phyloP scores from a whole-genome alignment of 78 protist species.

The Dictyostelium discoideum region dicty_2.7 NC_007088.5:119001-119500 shows the following conservation, averaged over 20 bases:
- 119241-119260: not conserved
- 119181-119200: not conserved
- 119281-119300: not conserved
- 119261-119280: not conserved
- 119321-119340: not conserved
- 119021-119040: conserved; percentile 23
- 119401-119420: not conserved
- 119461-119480: not conserved
- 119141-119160: not conserved
- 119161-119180: not conserved
- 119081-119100: conserved; percentile 67
- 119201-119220: not conserved
- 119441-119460: not conserved
- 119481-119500: not conserved
- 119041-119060: conserved; percentile 28
- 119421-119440: not conserved
- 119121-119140: conserved; percentile 34
- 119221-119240: not conserved
- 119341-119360: not conserved
- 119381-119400: not conserved
- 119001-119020: conserved; percentile 16
- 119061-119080: conserved; percentile 79
- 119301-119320: not conserved
- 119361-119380: not conserved
- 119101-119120: not conserved